A percentile compares a stretch with the other conserved stretches of the same genome.
These are phyloP conservation scores for Moesziomyces aphidis DNA, from an alignment of 1,284 basidiomycete species.

Conservation along the genomic window DNA sequence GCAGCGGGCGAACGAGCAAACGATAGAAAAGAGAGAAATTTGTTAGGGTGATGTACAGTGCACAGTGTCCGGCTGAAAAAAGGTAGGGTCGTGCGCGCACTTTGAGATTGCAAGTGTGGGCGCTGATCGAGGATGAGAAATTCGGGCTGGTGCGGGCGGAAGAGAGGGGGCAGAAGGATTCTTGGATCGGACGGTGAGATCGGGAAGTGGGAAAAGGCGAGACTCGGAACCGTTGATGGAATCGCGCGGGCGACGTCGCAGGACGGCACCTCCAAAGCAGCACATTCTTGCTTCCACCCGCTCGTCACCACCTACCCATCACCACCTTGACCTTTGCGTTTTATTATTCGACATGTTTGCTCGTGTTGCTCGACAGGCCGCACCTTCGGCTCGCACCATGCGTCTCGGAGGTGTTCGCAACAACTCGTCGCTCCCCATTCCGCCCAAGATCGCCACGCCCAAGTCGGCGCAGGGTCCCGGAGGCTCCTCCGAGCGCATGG, in stretches of 20 bases:
- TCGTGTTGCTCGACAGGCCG: constrained; percentile 14
- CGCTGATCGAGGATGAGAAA: not conserved
- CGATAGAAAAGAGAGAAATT: not conserved
- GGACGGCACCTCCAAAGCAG: not conserved
- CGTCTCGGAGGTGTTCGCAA: constrained; percentile 35
- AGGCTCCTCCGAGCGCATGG: constrained; percentile 82
- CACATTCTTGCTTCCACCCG: not conserved
- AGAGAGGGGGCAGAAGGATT: not conserved
- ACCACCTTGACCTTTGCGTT: not conserved
- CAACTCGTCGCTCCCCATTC: constrained; percentile 74
- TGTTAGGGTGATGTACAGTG: not conserved
- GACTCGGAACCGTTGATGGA: constrained; percentile 23
- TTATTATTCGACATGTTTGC: constrained; percentile 31
- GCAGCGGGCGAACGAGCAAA: too few relatives aligned
- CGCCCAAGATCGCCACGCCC: constrained; percentile 94
- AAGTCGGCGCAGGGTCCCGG: constrained; percentile 82
- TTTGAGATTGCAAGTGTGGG: too few relatives aligned
- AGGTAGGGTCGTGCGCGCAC: not conserved
- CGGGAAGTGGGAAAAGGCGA: not conserved
- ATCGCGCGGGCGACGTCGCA: constrained; percentile 7
- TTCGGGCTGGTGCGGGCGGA: not conserved
- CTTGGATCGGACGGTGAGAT: constrained; percentile 4
- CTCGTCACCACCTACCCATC: constrained; percentile 1
- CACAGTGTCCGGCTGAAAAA: not conserved
- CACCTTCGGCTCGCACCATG: constrained; percentile 8